Percentiles rank a stretch among this genome's conserved stretches.
Conservation (phyloP, 371 early-diverging fungal species). For the Rhizopus stolonifer region DNA sequence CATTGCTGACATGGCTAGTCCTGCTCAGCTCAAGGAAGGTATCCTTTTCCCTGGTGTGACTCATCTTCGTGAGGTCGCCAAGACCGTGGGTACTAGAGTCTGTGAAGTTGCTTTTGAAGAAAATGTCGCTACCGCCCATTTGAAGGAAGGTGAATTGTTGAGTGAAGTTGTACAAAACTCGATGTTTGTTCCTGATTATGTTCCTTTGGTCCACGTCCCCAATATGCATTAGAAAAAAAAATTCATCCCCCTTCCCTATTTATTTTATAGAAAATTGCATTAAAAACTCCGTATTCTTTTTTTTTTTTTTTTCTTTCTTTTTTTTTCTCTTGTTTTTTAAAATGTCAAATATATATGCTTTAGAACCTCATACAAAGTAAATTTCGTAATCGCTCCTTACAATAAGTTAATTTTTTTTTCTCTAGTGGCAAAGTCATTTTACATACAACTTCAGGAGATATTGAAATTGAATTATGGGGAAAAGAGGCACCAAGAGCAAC, state of each 20-base stretch:
- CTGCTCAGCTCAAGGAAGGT: conserved; percentile 58
- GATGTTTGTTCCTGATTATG: conserved; percentile 60
- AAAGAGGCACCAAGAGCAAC: conserved; percentile 91
- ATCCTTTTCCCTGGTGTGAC: conserved; percentile 57
- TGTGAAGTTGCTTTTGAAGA: conserved; percentile 62
- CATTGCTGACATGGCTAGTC: conserved; percentile 58
- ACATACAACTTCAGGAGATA: conserved; percentile 83
- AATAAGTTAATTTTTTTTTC: too few relatives aligned
- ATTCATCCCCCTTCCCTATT: too few relatives aligned
- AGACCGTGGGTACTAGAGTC: conserved; percentile 55
- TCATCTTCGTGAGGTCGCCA: conserved; percentile 51
- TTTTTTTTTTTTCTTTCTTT: not conserved
- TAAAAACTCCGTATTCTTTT: not conserved
- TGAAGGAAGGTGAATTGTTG: conserved; percentile 49
- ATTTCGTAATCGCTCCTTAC: not conserved
- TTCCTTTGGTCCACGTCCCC: conserved; percentile 48
- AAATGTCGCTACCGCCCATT: conserved; percentile 46
- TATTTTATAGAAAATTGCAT: not conserved
- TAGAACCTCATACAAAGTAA: conserved; percentile 74
- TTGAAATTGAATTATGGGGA: conserved; percentile 92
- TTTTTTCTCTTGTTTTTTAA: too few relatives aligned
- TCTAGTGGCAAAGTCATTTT: conserved; percentile 86
- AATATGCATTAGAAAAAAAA: conserved; percentile 1
- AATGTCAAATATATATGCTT: conserved; percentile 75
- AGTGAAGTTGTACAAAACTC: conserved; percentile 51